Percentiles rank a stretch among this genome's conserved stretches.
Evolutionary conservation across 805 yeast genomes (phyloP).

Genomic region (Hanseniaspora occidentalis): DNA sequence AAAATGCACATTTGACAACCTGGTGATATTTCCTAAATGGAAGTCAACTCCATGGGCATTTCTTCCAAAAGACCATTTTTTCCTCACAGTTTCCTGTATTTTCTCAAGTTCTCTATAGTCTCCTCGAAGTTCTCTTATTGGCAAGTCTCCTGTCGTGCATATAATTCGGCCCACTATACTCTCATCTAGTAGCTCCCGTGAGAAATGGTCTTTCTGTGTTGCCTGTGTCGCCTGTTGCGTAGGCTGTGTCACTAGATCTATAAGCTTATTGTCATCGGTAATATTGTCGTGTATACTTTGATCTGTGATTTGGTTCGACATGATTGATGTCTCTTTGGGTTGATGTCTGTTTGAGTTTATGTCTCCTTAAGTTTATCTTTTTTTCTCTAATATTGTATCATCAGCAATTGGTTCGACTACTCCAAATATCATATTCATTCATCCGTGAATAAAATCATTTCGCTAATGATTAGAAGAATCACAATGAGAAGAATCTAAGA

Average conservation of each 20-base stretch:
- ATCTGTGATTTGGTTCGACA: not conserved
- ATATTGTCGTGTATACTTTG: not conserved
- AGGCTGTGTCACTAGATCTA: conserved; percentile 29
- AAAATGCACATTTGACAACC: conserved; percentile 67
- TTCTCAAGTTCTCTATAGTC: conserved; percentile 21
- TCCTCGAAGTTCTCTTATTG: conserved; percentile 32
- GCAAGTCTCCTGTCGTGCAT: conserved; percentile 46
- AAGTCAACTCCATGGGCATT: conserved; percentile 48
- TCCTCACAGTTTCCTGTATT: conserved; percentile 19
- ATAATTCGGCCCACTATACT: conserved; percentile 42
- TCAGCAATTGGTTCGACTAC: too few relatives aligned
- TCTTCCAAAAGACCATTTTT: conserved; percentile 67
- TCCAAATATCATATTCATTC: too few relatives aligned
- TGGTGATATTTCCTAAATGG: conserved; percentile 42
- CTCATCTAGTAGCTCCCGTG: conserved; percentile 28
- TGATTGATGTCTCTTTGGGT: too few relatives aligned
- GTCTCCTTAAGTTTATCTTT: not conserved
- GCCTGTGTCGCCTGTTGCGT: conserved; percentile 34
- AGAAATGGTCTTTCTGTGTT: conserved; percentile 24
- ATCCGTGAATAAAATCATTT: too few relatives aligned
- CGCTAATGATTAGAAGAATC: too few relatives aligned
- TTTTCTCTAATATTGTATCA: too few relatives aligned
- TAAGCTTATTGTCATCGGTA: conserved; percentile 3
- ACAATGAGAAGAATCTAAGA: too few relatives aligned
- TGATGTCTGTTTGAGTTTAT: too few relatives aligned